Conservation (phyloP, 805 yeast species). For the Saccharomyces kudriavzevii region DNA sequence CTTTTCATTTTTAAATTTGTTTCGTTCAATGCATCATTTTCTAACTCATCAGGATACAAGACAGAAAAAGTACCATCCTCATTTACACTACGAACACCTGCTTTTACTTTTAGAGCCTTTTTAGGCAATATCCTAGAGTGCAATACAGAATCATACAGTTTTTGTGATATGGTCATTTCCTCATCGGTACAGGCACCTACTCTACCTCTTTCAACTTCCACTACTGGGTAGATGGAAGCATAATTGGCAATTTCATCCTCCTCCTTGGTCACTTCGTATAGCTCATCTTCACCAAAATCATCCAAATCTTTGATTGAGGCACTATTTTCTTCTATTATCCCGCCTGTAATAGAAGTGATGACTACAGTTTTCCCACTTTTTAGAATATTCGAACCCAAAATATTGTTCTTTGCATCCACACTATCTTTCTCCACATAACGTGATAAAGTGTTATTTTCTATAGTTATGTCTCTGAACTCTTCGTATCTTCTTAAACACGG, state of each 20-base stretch:
- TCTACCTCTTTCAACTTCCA: constrained; percentile 69
- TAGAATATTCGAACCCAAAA: constrained; percentile 61
- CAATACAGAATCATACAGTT: constrained; percentile 49
- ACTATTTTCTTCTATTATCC: constrained; percentile 48
- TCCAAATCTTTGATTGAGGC: constrained; percentile 35
- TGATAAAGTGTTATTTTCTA: constrained; percentile 35
- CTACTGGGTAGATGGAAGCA: constrained; percentile 58
- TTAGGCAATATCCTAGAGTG: constrained; percentile 48
- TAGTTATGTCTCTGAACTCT: constrained; percentile 57
- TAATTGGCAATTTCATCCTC: constrained; percentile 25
- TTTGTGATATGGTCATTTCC: constrained; percentile 69
- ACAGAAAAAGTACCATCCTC: constrained; percentile 43
- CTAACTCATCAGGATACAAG: constrained; percentile 39
- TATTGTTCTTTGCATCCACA: constrained; percentile 21
- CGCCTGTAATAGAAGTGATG: constrained; percentile 63
- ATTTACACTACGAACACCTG: constrained; percentile 41
- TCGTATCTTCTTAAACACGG: constrained; percentile 64
- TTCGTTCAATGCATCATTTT: constrained; percentile 16
- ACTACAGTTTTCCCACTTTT: constrained; percentile 67
- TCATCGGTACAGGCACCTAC: constrained; percentile 78
- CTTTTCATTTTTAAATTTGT: constrained; percentile 31
- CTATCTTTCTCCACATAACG: constrained; percentile 32
- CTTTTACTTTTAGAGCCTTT: constrained; percentile 38
- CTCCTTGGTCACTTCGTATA: constrained; percentile 14
- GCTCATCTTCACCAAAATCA: constrained; percentile 34